Conservation (phyloP, 129 eudicot species). For the Tagetes erecta region DNA sequence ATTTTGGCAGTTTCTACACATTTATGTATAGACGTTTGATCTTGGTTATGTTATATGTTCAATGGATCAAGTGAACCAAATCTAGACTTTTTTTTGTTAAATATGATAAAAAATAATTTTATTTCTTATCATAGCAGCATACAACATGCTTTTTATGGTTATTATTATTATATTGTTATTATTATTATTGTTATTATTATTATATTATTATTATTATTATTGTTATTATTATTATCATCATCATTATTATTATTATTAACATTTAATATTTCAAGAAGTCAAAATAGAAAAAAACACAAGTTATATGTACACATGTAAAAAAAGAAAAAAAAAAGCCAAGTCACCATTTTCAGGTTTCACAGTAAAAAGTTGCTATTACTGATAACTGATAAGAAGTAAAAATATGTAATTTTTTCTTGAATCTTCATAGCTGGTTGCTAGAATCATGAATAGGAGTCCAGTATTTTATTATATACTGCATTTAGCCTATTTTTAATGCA, state of each 20-base stretch:
- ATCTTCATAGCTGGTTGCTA: constrained; percentile 2
- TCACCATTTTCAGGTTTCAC: too few species aligned
- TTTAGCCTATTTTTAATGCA: background rate
- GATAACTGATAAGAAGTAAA: too few species aligned
- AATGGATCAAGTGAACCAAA: background rate
- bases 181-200: too few species aligned
- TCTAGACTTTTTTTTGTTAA: background rate
- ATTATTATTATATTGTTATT: too few species aligned
- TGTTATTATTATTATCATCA: too few species aligned
- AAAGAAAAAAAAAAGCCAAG: background rate
- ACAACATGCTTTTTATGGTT: background rate
- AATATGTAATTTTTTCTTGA: background rate
- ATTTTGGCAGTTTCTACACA: background rate
- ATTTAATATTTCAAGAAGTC: background rate
- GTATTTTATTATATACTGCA: background rate
- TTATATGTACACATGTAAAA: background rate
- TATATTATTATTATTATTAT: too few species aligned
- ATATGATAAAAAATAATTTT: background rate
- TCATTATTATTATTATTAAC: background rate
- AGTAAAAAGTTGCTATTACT: too few species aligned
- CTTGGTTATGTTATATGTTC: too few species aligned
- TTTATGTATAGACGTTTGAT: too few species aligned
- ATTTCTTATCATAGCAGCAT: background rate
- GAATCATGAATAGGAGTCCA: background rate
- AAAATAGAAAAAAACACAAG: background rate